These are phyloP conservation scores for Penicillium sp. DNA, from an alignment of 2,329 filamentous ascomycete genomes.

Conservation along the genomic window DNA sequence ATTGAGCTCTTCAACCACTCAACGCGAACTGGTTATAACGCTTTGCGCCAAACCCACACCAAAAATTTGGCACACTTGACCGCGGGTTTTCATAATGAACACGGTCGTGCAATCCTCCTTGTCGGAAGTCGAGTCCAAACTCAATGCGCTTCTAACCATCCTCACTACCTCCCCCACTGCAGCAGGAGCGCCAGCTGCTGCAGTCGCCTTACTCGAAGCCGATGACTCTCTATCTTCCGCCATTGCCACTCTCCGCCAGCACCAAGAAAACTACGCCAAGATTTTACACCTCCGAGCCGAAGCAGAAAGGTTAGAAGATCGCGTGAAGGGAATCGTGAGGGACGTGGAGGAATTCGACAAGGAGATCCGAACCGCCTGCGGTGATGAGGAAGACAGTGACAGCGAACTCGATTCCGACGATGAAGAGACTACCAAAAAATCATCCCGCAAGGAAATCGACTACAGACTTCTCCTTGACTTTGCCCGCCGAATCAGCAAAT, in stretches of 20 bases:
- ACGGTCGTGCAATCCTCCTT: slow-evolving; percentile 39
- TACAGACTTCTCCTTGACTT: slow-evolving; percentile 47
- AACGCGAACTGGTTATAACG: neutral
- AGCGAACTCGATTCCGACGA: slow-evolving; percentile 31
- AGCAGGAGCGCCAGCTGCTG: slow-evolving; percentile 42
- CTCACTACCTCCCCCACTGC: slow-evolving; percentile 47
- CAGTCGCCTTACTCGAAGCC: slow-evolving; percentile 41
- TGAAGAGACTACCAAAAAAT: slow-evolving; percentile 9
- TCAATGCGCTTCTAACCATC: slow-evolving; percentile 42
- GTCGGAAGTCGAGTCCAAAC: slow-evolving; percentile 42
- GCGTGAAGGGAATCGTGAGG: slow-evolving; percentile 43
- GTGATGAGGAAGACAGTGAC: slow-evolving; percentile 33
- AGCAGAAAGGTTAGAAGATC: slow-evolving; percentile 40
- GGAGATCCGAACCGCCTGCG: slow-evolving; percentile 38
- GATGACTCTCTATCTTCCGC: slow-evolving; percentile 44
- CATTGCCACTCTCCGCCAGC: slow-evolving; percentile 42
- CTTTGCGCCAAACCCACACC: neutral
- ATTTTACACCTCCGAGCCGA: slow-evolving; percentile 44
- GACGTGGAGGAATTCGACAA: slow-evolving; percentile 41
- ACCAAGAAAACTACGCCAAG: slow-evolving; percentile 46
- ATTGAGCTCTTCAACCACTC: neutral
- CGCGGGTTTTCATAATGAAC: slow-evolving; percentile 34
- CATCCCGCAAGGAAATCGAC: slow-evolving; percentile 38
- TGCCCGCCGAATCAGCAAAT: slow-evolving; percentile 48
- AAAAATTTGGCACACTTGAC: neutral